Percentiles rank a stretch among this genome's conserved stretches.
Conservation (phyloP, 163 green algal species). For the Trebouxia gelatinosa region DNA sequence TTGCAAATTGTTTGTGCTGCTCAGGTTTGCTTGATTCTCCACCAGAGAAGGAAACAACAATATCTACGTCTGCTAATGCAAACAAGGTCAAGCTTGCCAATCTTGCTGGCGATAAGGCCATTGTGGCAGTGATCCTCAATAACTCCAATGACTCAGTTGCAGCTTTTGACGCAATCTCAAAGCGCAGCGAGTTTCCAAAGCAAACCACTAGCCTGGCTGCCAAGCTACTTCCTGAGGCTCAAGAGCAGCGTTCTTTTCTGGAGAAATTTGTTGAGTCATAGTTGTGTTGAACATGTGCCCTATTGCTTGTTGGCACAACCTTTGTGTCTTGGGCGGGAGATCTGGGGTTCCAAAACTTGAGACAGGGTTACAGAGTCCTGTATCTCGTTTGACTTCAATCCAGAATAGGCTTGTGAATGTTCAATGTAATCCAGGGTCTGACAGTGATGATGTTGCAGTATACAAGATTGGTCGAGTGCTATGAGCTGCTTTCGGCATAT, state of each 20-base stretch:
- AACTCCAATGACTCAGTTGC: constrained; percentile 24
- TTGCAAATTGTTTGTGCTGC: not conserved
- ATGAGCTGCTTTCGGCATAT: no score
- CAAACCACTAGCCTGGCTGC: constrained; percentile 16
- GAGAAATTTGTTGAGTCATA: constrained; percentile 5
- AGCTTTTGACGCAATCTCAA: constrained; percentile 11
- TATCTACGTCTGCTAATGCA: constrained; percentile 9
- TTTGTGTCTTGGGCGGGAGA: no score
- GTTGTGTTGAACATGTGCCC: not conserved
- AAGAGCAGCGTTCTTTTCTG: not conserved
- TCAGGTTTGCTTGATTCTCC: constrained; percentile 4
- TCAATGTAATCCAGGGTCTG: no score
- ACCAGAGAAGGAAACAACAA: constrained; percentile 23
- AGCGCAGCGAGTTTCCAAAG: constrained; percentile 25
- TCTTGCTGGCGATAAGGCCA: constrained; percentile 24
- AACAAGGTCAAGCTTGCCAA: constrained; percentile 24
- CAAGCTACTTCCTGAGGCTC: constrained; percentile 9
- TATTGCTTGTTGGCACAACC: no score
- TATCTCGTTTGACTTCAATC: no score
- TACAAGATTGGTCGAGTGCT: no score
- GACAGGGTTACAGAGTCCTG: no score
- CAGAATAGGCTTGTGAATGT: no score
- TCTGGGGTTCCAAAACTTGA: no score
- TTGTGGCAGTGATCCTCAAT: constrained; percentile 22
- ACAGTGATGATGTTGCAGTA: no score